phyloP scores from a whole-genome alignment of 352 stramenopile species.

The Globisporangium megalacanthum region DNA sequence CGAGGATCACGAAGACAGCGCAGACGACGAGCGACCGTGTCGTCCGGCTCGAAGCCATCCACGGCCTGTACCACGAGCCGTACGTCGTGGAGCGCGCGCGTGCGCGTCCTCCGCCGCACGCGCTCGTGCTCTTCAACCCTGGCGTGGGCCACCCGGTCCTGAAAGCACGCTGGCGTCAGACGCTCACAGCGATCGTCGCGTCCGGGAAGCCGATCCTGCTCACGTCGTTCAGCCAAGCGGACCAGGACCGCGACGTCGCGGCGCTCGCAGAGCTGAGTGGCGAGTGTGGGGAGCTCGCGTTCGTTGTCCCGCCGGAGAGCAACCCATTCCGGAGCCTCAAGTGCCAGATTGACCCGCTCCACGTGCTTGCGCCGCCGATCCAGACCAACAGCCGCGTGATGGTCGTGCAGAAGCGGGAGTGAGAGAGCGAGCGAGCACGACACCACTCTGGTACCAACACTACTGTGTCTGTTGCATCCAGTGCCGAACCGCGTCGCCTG shows the following conservation, averaged over 20 bases:
- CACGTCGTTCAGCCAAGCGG: conserved; percentile 55
- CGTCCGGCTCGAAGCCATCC: conserved; percentile 37
- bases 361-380: conserved; percentile 26
- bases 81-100: conserved; percentile 12
- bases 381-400: conserved; percentile 53
- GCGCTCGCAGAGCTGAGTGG: conserved; percentile 29
- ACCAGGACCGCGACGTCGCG: conserved; percentile 54
- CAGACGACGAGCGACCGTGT: conserved; percentile 10
- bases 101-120: conserved; percentile 28
- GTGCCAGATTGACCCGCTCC: conserved; percentile 38
- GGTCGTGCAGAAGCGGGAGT: conserved; percentile 27
- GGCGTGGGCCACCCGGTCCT: conserved; percentile 55
- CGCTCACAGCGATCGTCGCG: conserved; percentile 35
- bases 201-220: conserved; percentile 47
- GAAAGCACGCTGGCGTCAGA: conserved; percentile 43
- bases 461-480: conserved; percentile 77
- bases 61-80: conserved; percentile 49
- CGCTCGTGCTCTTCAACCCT: conserved; percentile 71
- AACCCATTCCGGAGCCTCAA: conserved; percentile 68
- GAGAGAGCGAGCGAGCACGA: neutral
- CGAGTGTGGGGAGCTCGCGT: conserved; percentile 19
- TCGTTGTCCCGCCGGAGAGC: conserved; percentile 24
- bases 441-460: neutral
- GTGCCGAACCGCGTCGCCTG: conserved; percentile 54
- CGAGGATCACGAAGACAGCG: conserved; percentile 3